Evolutionary conservation across 164 flowering plant genomes (phyloP).

Genomic region (Berberis vulgaris): DNA sequence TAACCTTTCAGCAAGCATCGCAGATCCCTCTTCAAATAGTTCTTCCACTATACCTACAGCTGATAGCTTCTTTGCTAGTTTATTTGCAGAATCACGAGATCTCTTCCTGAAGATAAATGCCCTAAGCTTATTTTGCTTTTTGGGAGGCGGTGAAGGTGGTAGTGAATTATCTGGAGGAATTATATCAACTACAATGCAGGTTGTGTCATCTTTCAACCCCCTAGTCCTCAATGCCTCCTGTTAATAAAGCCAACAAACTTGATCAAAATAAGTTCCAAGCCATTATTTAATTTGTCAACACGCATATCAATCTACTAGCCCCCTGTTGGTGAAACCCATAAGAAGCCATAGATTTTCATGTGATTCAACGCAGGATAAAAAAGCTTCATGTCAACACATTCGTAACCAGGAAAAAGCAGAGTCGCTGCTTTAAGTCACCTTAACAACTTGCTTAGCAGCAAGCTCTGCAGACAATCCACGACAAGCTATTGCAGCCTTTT

Average conservation of each 20-base stretch:
- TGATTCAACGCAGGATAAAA: too few species aligned
- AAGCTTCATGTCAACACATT: too few species aligned
- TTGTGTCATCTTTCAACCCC: constrained; percentile 87
- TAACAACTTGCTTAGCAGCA: too few species aligned
- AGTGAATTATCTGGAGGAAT: constrained; percentile 56
- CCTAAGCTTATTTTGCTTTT: constrained; percentile 48
- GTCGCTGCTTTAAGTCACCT: too few species aligned
- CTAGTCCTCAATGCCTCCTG: constrained; percentile 75
- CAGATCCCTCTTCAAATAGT: constrained; percentile 91
- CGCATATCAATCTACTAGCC: too few species aligned
- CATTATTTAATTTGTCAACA: not conserved
- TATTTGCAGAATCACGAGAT: constrained; percentile 40
- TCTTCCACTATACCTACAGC: constrained; percentile 77
- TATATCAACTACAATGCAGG: constrained; percentile 86
- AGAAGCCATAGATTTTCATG: too few species aligned
- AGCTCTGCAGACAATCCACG: too few species aligned
- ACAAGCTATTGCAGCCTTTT: too few species aligned
- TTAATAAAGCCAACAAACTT: constrained; percentile 9
- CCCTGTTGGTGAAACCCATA: too few species aligned
- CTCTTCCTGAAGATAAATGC: constrained; percentile 51
- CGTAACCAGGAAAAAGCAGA: too few species aligned
- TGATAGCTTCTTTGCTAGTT: constrained; percentile 59
- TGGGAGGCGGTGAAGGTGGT: constrained; percentile 43
- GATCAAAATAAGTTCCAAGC: not conserved
- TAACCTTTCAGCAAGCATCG: constrained; percentile 90